These are phyloP conservation scores for Russula olivacea DNA, from an alignment of 768 basidiomycete genomes.

Conservation along the genomic window DNA sequence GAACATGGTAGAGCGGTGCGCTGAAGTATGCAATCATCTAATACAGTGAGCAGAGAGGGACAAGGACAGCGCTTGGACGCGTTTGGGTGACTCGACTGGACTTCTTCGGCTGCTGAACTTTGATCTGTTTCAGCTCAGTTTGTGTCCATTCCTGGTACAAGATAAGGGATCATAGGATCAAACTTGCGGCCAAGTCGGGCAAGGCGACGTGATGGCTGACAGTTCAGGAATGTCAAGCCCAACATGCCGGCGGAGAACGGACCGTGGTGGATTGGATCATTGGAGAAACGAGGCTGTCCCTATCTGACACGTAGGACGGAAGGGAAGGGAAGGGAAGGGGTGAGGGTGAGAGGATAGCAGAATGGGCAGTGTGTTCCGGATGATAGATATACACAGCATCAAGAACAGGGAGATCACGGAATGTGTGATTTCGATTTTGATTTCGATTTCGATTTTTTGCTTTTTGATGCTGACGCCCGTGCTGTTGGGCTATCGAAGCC, in stretches of 20 bases:
- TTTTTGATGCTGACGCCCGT: background rate
- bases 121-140: background rate
- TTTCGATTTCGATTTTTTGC: background rate
- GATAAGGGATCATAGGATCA: background rate
- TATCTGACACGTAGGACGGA: background rate
- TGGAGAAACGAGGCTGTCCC: background rate
- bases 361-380: background rate
- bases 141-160: background rate
- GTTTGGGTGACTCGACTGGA: slow-evolving; percentile 3
- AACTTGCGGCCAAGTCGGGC: background rate
- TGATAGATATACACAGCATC: slow-evolving; percentile 4
- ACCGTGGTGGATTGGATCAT: background rate
- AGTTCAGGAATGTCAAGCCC: slow-evolving; percentile 1
- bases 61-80: background rate
- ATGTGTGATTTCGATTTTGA: background rate
- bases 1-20: background rate
- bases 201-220: background rate
- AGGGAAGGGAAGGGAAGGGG: background rate
- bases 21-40: background rate
- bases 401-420: slow-evolving; percentile 1
- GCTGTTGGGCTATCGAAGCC: background rate
- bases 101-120: background rate
- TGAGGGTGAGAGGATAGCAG: background rate
- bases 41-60: background rate
- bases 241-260: background rate